phyloP scores from a whole-genome alignment of 1,284 basidiomycete genomes.

The Trichosporon sp. region DNA sequence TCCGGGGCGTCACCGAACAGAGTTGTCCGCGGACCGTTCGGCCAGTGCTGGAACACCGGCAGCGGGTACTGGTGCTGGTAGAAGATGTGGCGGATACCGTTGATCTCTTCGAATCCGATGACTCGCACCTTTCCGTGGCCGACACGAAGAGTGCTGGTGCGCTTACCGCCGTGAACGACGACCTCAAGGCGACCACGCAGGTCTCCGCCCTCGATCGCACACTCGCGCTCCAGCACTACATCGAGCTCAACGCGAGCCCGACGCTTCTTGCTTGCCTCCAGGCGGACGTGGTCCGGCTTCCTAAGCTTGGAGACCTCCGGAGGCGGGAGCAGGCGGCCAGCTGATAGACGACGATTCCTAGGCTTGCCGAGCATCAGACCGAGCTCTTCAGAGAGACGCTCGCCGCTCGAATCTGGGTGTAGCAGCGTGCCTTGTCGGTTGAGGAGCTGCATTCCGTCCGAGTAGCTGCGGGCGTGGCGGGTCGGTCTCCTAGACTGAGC shows the following conservation, averaged over 20 bases:
- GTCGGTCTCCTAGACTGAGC: background rate
- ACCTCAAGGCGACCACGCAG: slow-evolving; percentile 70
- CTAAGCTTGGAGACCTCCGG: slow-evolving; percentile 15
- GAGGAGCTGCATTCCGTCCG: slow-evolving; percentile 40
- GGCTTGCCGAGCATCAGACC: slow-evolving; percentile 42
- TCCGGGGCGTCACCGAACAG: slow-evolving; percentile 58
- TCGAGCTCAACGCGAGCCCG: slow-evolving; percentile 78
- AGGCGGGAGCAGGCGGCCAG: slow-evolving; percentile 37
- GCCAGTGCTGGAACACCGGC: slow-evolving; percentile 49
- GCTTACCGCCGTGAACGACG: slow-evolving; percentile 58
- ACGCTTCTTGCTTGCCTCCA: slow-evolving; percentile 59
- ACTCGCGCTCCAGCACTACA: slow-evolving; percentile 67
- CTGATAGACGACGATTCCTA: slow-evolving; percentile 29
- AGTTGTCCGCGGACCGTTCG: slow-evolving; percentile 42
- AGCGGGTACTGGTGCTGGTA: slow-evolving; percentile 70
- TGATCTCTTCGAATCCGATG: slow-evolving; percentile 69
- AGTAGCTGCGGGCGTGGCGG: slow-evolving; percentile 29
- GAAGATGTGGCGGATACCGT: slow-evolving; percentile 68
- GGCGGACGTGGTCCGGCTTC: slow-evolving; percentile 31
- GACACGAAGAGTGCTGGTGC: slow-evolving; percentile 61
- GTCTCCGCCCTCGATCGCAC: slow-evolving; percentile 73
- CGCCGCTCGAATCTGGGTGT: slow-evolving; percentile 37
- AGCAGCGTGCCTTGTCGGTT: slow-evolving; percentile 45
- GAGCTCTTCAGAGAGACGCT: slow-evolving; percentile 41
- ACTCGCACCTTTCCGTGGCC: slow-evolving; percentile 76